Conservation (phyloP, 352 stramenopile species). For the Phytopythium boreale region DNA sequence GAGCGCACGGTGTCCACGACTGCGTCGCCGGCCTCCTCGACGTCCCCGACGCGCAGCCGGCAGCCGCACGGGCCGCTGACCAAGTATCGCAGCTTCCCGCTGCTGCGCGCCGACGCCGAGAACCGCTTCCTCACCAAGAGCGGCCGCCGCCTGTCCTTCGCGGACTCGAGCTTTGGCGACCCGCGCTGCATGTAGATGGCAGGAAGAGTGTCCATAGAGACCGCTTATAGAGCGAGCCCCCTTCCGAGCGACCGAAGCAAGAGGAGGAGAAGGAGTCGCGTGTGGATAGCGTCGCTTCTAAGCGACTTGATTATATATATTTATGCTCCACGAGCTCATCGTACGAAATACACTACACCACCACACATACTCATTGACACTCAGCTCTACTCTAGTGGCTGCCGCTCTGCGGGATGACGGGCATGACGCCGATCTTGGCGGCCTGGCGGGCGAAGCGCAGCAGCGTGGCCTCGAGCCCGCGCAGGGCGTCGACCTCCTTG, state of each 20-base stretch:
- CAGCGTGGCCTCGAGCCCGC: neutral
- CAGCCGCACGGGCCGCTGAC: too few species aligned
- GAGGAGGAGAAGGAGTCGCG: too few species aligned
- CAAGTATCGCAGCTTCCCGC: conserved; percentile 29
- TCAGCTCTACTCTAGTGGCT: neutral
- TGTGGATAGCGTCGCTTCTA: too few species aligned
- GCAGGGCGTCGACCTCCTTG: neutral
- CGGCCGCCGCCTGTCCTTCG: conserved; percentile 35
- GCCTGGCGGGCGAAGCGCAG: neutral
- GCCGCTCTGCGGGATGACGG: neutral
- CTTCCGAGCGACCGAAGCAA: neutral
- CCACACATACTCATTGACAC: too few species aligned
- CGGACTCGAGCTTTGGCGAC: conserved; percentile 22
- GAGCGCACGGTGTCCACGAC: neutral
- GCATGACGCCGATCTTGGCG: neutral
- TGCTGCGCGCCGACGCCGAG: conserved; percentile 19
- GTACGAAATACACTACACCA: neutral
- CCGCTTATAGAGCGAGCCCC: too few species aligned
- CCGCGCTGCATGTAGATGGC: conserved; percentile 7
- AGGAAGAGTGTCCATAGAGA: too few species aligned
- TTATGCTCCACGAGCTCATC: conserved; percentile 1
- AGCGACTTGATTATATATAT: conserved; percentile 3
- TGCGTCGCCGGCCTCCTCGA: neutral
- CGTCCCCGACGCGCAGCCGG: too few species aligned
- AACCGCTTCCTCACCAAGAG: conserved; percentile 10